Evolutionary conservation across 1,284 basidiomycete species (phyloP).

Genomic region (Malassezia nana): DNA sequence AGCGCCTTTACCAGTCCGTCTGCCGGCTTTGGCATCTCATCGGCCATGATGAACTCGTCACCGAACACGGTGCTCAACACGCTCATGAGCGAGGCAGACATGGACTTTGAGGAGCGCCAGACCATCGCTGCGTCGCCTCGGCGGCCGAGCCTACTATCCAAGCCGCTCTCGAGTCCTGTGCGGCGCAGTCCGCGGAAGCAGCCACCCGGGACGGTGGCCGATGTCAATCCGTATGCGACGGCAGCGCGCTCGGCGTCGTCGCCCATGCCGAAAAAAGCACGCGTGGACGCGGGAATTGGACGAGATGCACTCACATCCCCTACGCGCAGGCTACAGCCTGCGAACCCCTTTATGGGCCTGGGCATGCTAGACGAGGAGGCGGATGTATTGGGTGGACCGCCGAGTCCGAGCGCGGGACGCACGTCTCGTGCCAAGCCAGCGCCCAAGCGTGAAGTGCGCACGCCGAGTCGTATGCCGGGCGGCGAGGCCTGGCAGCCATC

Average conservation of each 20-base stretch:
- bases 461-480: conserved; percentile 1
- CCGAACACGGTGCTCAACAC: conserved; percentile 39
- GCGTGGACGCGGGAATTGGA: neutral
- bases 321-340: neutral
- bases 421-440: conserved; percentile 12
- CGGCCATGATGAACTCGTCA: conserved; percentile 37
- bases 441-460: conserved; percentile 5
- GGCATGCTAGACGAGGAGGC: conserved; percentile 9
- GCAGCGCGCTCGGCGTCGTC: conserved; percentile 10
- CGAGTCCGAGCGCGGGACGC: conserved; percentile 15
- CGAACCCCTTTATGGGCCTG: conserved; percentile 12
- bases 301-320: conserved; percentile 4
- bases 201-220: conserved; percentile 32
- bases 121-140: conserved; percentile 22
- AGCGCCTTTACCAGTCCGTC: neutral
- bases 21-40: conserved; percentile 28
- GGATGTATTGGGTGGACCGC: conserved; percentile 5
- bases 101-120: conserved; percentile 31
- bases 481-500: conserved; percentile 1
- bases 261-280: neutral
- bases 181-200: conserved; percentile 43
- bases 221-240: conserved; percentile 39
- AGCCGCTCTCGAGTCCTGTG: conserved; percentile 20
- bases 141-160: conserved; percentile 18
- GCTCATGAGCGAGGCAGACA: conserved; percentile 36